Conservation (phyloP, 2,329 filamentous ascomycete genomes). For the Sarocladium kiliense region DNA sequence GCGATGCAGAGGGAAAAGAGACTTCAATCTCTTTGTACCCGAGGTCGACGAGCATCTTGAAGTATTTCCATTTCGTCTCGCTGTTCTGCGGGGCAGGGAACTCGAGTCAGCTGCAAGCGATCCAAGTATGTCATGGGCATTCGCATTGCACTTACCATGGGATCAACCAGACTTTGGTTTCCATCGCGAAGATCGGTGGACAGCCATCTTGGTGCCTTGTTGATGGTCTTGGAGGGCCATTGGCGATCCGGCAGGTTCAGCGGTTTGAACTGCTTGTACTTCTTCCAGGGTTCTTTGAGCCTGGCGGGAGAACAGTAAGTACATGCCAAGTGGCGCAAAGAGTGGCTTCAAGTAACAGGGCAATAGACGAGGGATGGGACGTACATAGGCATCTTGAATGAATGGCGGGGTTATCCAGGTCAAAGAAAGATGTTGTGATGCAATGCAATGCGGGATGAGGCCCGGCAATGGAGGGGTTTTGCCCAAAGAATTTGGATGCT, state of each 20-base stretch:
- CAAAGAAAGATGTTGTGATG: background rate
- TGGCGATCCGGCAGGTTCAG: slow-evolving; percentile 61
- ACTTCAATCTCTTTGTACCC: slow-evolving; percentile 99
- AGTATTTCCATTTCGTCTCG: slow-evolving; percentile 92
- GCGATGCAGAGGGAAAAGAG: slow-evolving; percentile 88
- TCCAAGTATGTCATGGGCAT: background rate
- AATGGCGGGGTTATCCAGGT: background rate
- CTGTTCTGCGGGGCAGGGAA: slow-evolving; percentile 57
- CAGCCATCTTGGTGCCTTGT: slow-evolving; percentile 86
- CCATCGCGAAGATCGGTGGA: slow-evolving; percentile 80
- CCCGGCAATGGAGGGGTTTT: background rate
- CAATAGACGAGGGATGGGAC: background rate
- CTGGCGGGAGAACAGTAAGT: slow-evolving; percentile 26
- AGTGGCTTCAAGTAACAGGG: background rate
- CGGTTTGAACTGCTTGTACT: slow-evolving; percentile 62
- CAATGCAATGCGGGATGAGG: slow-evolving; percentile 1
- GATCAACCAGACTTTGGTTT: slow-evolving; percentile 88
- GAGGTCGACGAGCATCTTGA: slow-evolving; percentile 86
- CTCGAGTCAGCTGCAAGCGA: slow-evolving; percentile 8
- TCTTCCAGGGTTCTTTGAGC: slow-evolving; percentile 72
- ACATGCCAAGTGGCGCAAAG: slow-evolving; percentile 11
- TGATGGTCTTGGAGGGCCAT: slow-evolving; percentile 80
- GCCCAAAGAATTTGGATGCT: background rate
- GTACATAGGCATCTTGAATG: slow-evolving; percentile 12
- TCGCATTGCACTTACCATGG: slow-evolving; percentile 61